These are phyloP conservation scores for Verticillium dahliae DNA, from an alignment of 2,329 filamentous ascomycete genomes.

Conservation along the genomic window DNA sequence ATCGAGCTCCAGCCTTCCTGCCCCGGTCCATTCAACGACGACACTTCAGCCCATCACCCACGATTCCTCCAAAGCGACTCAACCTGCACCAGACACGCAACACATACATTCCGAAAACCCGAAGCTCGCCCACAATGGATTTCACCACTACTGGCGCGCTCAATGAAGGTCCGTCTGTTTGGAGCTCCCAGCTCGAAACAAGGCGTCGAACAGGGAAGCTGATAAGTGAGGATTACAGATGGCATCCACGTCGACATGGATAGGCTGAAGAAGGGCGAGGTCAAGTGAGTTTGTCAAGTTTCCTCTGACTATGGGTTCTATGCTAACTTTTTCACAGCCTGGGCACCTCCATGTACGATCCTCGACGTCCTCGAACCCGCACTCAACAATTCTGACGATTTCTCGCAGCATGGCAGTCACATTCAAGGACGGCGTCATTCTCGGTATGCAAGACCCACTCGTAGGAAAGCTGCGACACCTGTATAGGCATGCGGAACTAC, in stretches of 20 bases:
- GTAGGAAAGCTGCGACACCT: too few species aligned
- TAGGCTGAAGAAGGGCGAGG: slow-evolving; percentile 95
- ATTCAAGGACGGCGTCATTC: slow-evolving; percentile 96
- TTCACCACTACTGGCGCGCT: slow-evolving; percentile 56
- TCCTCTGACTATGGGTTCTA: background rate
- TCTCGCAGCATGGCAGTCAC: slow-evolving; percentile 86
- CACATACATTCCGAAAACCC: background rate
- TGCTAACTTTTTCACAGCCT: slow-evolving; percentile 52
- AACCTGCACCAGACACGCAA: slow-evolving; percentile 10
- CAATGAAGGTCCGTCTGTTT: slow-evolving; percentile 50
- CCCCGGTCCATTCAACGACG: slow-evolving; percentile 11
- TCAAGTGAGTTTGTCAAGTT: slow-evolving; percentile 65
- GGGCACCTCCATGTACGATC: slow-evolving; percentile 87
- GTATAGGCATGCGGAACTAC: too few species aligned
- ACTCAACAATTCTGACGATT: slow-evolving; percentile 17
- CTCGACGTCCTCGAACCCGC: background rate
- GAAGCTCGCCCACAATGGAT: slow-evolving; percentile 41
- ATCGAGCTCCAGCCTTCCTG: slow-evolving; percentile 26
- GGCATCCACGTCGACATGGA: slow-evolving; percentile 99
- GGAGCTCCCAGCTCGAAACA: slow-evolving; percentile 5
- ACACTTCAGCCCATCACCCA: slow-evolving; percentile 14
- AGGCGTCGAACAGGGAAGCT: background rate
- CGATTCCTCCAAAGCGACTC: background rate
- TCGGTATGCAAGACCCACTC: slow-evolving; percentile 46
- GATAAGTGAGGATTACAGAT: slow-evolving; percentile 50